Percentiles rank a stretch among this genome's conserved stretches.
phyloP scores from a whole-genome alignment of 169 alveolate species.

The Cryptosporidium sp. region DNA sequence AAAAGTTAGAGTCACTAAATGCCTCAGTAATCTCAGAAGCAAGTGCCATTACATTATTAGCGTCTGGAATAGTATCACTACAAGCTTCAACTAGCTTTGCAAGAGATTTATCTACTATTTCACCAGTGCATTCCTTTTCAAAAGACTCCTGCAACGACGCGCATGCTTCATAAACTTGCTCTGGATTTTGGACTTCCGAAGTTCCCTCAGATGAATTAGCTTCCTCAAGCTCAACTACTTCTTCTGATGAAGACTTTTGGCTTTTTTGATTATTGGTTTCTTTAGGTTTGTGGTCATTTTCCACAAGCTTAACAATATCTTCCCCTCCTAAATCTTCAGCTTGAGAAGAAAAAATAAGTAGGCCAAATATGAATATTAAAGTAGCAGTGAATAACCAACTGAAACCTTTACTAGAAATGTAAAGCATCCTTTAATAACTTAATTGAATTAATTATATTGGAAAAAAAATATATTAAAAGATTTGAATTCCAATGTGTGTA shows the following conservation, averaged over 20 bases:
- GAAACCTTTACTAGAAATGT: neutral
- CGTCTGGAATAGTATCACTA: neutral
- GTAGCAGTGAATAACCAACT: neutral
- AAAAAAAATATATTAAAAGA: no score
- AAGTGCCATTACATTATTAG: neutral
- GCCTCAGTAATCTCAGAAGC: neutral
- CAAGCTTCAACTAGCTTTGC: conserved; percentile 3
- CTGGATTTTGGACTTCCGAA: neutral
- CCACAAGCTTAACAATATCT: conserved; percentile 6
- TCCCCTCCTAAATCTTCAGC: neutral
- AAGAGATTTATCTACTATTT: neutral
- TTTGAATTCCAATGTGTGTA: neutral
- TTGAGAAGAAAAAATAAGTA: neutral
- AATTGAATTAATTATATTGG: no score
- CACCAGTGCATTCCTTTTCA: conserved; percentile 9
- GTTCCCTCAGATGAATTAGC: neutral
- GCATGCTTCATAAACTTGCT: conserved; percentile 50
- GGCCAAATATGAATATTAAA: neutral
- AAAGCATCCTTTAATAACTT: neutral
- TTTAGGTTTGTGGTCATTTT: neutral
- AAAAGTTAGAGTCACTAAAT: neutral
- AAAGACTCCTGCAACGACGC: conserved; percentile 37
- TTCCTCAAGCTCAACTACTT: conserved; percentile 20
- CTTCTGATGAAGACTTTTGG: neutral
- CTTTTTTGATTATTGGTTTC: neutral